Evolutionary conservation across 306 rosid genomes (phyloP), one percentile per base, ranked within the genome.

Genomic region (Rubus parviflorus): DNA sequence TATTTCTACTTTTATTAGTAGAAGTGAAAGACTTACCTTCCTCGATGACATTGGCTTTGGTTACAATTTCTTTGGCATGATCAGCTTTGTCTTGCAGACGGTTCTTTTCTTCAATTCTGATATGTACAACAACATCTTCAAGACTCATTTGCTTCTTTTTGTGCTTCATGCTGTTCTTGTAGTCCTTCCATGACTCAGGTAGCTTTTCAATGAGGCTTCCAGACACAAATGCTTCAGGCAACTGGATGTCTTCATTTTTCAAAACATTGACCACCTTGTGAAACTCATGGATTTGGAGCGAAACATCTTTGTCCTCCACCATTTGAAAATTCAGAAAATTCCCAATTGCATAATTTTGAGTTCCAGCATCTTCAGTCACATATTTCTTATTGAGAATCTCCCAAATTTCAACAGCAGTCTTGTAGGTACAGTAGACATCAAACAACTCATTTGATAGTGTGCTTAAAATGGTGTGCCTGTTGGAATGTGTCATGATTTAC

Each of bases 321-420:
- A 58, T 74, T 58, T 73, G 67, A 60, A 74, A 60, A n/a, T 20
- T 22, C 2, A 58, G 69, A 17, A 58, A 58, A 43, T 60, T 60
- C 9, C 56, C 17, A 56, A 58, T 16, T 7, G 5, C 9, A 74
- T 74, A 58, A n/a, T n/a, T n/a, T n/a, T n/a, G n/a, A n/a, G n/a
- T n/a, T n/a, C n/a, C n/a, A n/a, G n/a, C n/a, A n/a, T n/a, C n/a
- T n/a, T n/a, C n/a, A n/a, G n/a, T n/a, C n/a, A n/a, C n/a, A n/a
- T n/a, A n/a, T n/a, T n/a, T n/a, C n/a, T n/a, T n/a, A n/a, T n/a
- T n/a, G n/a, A n/a, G n/a, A n/a, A n/a, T n/a, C n/a, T n/a, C n/a
- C n/a, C n/a, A n/a, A n/a, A n/a, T n/a, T n/a, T n/a, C n/a, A n/a
- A n/a, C n/a, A n/a, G n/a, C n/a, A n/a, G n/a, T n/a, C n/a, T n/a